phyloP scores from a whole-genome alignment of 2,329 filamentous ascomycete genomes.

The Penicillium italicum region DNA sequence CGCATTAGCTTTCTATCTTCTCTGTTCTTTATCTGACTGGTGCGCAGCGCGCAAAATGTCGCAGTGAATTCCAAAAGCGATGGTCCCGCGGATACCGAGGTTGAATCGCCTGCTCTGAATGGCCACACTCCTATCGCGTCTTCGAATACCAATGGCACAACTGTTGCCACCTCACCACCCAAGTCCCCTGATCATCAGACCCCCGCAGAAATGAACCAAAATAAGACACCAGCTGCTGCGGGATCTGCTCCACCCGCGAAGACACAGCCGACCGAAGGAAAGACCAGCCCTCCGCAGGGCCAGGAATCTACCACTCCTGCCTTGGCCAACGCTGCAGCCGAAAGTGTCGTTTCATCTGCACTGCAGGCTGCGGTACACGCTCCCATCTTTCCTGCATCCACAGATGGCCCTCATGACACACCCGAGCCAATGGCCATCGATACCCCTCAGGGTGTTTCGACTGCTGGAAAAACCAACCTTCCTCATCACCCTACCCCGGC shows the following conservation, averaged over 20 bases:
- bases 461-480: conserved; percentile 31
- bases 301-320: conserved; percentile 2
- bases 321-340: background rate
- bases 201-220: conserved; percentile 4
- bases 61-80: conserved; percentile 20
- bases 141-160: conserved; percentile 29
- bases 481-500: conserved; percentile 34
- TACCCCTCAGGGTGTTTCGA: conserved; percentile 14
- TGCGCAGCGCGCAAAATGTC: conserved; percentile 23
- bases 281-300: background rate
- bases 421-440: conserved; percentile 22
- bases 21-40: conserved; percentile 7
- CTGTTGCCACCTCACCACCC: conserved; percentile 27
- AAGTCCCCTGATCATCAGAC: conserved; percentile 24
- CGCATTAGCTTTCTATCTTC: background rate
- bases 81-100: conserved; percentile 13
- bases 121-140: conserved; percentile 26
- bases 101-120: conserved; percentile 27
- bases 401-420: conserved; percentile 9
- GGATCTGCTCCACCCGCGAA: conserved; percentile 11
- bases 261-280: conserved; percentile 1
- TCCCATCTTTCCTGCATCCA: background rate
- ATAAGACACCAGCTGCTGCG: conserved; percentile 10
- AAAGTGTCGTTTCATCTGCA: background rate
- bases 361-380: background rate